Conservation (phyloP, 2,329 filamentous ascomycete genomes). For the Stachybotrys chlorohalonatus region DNA sequence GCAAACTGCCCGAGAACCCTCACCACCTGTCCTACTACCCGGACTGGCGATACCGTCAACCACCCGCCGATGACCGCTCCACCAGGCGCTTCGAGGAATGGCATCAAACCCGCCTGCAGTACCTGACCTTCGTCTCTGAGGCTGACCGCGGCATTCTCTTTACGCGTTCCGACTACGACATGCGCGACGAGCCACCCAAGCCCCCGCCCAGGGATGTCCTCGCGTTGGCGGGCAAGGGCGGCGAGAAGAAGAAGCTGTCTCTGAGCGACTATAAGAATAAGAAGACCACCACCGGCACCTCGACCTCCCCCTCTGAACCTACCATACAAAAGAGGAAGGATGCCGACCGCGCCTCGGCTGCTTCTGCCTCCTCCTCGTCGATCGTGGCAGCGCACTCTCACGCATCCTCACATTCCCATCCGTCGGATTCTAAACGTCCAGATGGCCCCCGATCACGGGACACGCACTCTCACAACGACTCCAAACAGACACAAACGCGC, state of each 20-base stretch:
- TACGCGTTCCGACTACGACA: constrained; percentile 48
- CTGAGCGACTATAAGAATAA: constrained; percentile 52
- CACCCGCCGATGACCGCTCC: constrained; percentile 27
- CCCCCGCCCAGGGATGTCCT: constrained; percentile 25
- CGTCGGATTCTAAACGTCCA: constrained; percentile 1
- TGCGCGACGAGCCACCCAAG: constrained; percentile 41
- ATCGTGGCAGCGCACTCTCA: not conserved
- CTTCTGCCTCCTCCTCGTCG: constrained; percentile 3
- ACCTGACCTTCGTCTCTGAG: constrained; percentile 48
- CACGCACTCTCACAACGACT: not conserved
- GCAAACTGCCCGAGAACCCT: constrained; percentile 40
- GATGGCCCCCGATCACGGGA: constrained; percentile 7
- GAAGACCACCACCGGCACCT: constrained; percentile 24
- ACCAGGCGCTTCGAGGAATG: constrained; percentile 36
- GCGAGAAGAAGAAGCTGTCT: constrained; percentile 47
- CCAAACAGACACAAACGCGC: constrained; percentile 1
- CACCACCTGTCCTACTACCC: constrained; percentile 43
- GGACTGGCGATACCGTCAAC: constrained; percentile 36
- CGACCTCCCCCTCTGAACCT: constrained; percentile 27
- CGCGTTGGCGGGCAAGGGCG: constrained; percentile 29
- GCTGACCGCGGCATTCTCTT: constrained; percentile 49
- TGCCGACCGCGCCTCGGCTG: constrained; percentile 16
- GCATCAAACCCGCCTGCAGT: constrained; percentile 41
- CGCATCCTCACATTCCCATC: not conserved
- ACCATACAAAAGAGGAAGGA: constrained; percentile 21